These are phyloP conservation scores for Puccinia horiana DNA, from an alignment of 1,284 basidiomycete species.

Conservation along the genomic window DNA sequence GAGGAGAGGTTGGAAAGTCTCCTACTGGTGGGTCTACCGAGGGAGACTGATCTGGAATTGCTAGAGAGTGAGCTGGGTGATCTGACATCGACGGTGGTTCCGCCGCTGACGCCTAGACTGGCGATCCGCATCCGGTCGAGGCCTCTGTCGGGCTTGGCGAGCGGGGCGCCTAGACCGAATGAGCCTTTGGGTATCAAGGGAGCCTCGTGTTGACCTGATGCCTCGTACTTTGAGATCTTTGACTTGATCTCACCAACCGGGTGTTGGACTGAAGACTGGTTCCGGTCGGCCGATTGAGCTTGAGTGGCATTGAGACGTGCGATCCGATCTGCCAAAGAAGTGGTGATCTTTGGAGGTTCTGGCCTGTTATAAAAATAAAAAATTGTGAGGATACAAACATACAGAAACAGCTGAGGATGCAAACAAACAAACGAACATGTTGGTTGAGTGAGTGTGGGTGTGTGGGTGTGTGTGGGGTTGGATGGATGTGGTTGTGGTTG, in stretches of 20 bases:
- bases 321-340: slow-evolving; percentile 36
- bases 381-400: too few species aligned
- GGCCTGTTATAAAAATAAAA: slow-evolving; percentile 24
- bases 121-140: slow-evolving; percentile 40
- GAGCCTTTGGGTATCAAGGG: slow-evolving; percentile 38
- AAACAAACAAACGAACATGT: slow-evolving; percentile 5
- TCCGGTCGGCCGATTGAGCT: background rate
- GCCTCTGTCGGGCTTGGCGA: slow-evolving; percentile 16
- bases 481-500: too few species aligned
- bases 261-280: background rate
- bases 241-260: slow-evolving; percentile 41
- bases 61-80: background rate
- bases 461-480: too few species aligned
- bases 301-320: slow-evolving; percentile 27
- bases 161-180: slow-evolving; percentile 38
- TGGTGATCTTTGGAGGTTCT: slow-evolving; percentile 45
- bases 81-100: background rate
- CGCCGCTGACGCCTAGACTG: slow-evolving; percentile 41
- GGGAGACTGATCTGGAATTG: background rate
- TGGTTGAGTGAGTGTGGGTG: background rate
- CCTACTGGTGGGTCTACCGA: background rate
- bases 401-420: too few species aligned
- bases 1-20: slow-evolving; percentile 11
- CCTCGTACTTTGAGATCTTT: slow-evolving; percentile 47
- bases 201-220: slow-evolving; percentile 22